Evolutionary conservation across 2,329 filamentous ascomycete species (phyloP).

Genomic region (Ophiostoma sp.): DNA sequence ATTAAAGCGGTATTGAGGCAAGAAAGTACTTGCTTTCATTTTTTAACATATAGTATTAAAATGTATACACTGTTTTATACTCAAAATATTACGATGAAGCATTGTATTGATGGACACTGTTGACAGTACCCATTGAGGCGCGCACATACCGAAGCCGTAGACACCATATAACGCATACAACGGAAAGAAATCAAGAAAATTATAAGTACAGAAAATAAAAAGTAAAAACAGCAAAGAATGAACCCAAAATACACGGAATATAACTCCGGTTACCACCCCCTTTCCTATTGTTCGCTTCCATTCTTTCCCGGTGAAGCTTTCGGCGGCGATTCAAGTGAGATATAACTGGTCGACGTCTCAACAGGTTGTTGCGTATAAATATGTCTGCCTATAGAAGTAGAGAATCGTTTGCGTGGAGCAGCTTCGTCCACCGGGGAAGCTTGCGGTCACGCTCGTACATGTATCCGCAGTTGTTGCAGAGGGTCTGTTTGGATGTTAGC

Average conservation of each 20-base stretch:
- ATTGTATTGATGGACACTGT: too few relatives aligned
- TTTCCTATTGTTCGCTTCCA: neutral
- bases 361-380: neutral
- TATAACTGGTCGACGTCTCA: neutral
- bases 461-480: slow-evolving; percentile 91
- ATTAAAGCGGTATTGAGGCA: neutral
- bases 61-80: neutral
- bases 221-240: neutral
- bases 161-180: too few relatives aligned
- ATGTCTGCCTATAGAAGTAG: slow-evolving; percentile 21
- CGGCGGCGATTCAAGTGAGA: neutral
- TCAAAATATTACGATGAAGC: neutral
- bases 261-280: slow-evolving; percentile 4
- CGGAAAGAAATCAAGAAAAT: neutral
- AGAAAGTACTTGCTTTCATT: neutral
- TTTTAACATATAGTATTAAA: neutral
- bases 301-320: neutral
- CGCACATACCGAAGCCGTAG: too few relatives aligned
- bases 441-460: slow-evolving; percentile 82
- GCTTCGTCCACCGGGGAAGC: slow-evolving; percentile 70
- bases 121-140: too few relatives aligned
- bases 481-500: slow-evolving; percentile 50
- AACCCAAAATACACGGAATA: neutral
- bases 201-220: neutral
- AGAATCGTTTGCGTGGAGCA: slow-evolving; percentile 51